Conservation (phyloP, 139 green algal genomes). For the Limnomonas spitsbergensis region DNA sequence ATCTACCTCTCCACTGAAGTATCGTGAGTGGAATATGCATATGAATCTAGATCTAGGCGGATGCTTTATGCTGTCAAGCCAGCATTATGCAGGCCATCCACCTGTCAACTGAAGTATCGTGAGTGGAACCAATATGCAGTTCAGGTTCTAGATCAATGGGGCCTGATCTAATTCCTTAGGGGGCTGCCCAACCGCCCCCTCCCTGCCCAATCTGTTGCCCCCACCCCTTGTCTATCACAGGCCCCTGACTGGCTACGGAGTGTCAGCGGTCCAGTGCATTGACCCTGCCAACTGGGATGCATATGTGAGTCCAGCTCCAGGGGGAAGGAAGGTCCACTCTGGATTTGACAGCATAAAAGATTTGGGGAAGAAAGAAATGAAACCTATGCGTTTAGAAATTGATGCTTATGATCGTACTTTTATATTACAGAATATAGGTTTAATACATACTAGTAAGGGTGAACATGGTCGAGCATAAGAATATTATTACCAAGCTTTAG, state of each 20-base stretch:
- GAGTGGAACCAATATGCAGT: background rate
- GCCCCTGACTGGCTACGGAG: background rate
- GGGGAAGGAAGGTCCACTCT: background rate
- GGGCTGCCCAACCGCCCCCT: too few species aligned
- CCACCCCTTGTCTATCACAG: too few species aligned
- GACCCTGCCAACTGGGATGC: slow-evolving; percentile 46
- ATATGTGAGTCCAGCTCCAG: background rate
- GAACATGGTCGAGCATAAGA: too few species aligned
- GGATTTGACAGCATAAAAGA: background rate
- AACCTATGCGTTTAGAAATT: slow-evolving; percentile 1
- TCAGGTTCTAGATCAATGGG: background rate
- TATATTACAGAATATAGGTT: background rate
- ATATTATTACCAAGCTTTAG: too few species aligned
- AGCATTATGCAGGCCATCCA: too few species aligned
- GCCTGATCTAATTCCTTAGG: background rate
- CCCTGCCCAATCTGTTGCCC: background rate
- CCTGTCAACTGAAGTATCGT: background rate
- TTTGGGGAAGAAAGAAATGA: background rate
- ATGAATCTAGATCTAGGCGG: too few species aligned
- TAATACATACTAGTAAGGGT: too few species aligned
- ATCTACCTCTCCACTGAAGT: slow-evolving; percentile 30
- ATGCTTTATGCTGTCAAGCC: too few species aligned
- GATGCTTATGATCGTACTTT: background rate
- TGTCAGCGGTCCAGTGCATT: slow-evolving; percentile 34
- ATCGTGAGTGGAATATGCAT: slow-evolving; percentile 1